Evolutionary conservation across 2,329 filamentous ascomycete species (phyloP).

Genomic region (Arthrobotrys pseudoclavata): DNA sequence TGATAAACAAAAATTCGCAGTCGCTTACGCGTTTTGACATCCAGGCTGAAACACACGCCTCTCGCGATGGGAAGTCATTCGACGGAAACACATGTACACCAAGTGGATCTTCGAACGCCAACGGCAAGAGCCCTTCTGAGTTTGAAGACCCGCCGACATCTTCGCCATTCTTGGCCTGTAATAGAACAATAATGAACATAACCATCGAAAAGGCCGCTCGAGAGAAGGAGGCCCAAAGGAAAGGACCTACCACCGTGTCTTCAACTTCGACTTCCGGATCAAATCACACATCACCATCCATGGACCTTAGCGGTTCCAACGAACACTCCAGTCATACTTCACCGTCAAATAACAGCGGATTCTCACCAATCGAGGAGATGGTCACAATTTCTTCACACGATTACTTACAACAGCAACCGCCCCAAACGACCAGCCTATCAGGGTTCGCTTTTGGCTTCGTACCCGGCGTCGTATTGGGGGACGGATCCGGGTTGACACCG

Average conservation of each 20-base stretch:
- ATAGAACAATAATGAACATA: conserved; percentile 55
- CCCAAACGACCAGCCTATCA: conserved; percentile 13
- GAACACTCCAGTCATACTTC: conserved; percentile 50
- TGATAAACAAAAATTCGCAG: neutral
- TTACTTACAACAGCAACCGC: conserved; percentile 35
- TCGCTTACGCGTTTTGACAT: conserved; percentile 2
- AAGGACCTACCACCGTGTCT: conserved; percentile 24
- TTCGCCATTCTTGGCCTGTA: conserved; percentile 40
- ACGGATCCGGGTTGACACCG: conserved; percentile 35
- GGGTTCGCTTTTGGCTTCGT: conserved; percentile 50
- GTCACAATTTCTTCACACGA: conserved; percentile 46
- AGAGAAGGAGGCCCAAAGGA: conserved; percentile 40
- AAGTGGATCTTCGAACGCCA: conserved; percentile 12
- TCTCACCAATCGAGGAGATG: conserved; percentile 53
- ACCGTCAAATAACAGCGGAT: conserved; percentile 48
- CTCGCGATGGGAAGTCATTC: neutral
- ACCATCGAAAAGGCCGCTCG: conserved; percentile 38
- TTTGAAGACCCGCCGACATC: conserved; percentile 4
- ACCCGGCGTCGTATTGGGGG: neutral
- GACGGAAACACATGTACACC: conserved; percentile 18
- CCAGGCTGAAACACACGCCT: conserved; percentile 47
- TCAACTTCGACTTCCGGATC: conserved; percentile 38
- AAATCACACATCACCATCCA: conserved; percentile 56
- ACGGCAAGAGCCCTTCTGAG: conserved; percentile 32
- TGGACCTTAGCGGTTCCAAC: conserved; percentile 42